A percentile compares a stretch with the other conserved stretches of the same genome.
These are phyloP conservation scores for Calonectria henricotiae DNA, from an alignment of 2,329 filamentous ascomycete species.

Conservation along the genomic window DNA sequence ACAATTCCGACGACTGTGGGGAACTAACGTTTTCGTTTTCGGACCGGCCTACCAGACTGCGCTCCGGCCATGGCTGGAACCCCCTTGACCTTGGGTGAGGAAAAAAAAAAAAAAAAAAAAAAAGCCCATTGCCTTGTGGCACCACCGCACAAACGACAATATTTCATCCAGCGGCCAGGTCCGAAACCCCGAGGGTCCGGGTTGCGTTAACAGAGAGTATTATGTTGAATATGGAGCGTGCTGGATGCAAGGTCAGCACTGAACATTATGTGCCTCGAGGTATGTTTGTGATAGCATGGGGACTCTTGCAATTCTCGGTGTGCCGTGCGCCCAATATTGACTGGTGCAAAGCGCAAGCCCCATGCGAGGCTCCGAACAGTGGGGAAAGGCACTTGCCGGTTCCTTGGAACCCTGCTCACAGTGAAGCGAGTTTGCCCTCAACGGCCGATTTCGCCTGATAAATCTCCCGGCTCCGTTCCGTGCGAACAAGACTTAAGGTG, in stretches of 20 bases:
- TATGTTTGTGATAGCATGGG: neutral
- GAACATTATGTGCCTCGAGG: conserved; percentile 1
- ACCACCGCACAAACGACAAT: conserved; percentile 14
- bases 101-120: neutral
- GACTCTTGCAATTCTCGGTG: conserved; percentile 13
- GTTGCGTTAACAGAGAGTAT: neutral
- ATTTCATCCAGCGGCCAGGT: conserved; percentile 24
- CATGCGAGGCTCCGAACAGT: conserved; percentile 28
- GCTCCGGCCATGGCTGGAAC: conserved; percentile 11
- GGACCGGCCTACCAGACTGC: conserved; percentile 32
- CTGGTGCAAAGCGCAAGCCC: conserved; percentile 15
- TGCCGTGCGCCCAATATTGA: conserved; percentile 2
- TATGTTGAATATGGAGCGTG: neutral
- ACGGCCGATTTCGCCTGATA: conserved; percentile 36
- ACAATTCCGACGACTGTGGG: conserved; percentile 24
- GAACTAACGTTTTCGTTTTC: conserved; percentile 51
- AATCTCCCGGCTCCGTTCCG: conserved; percentile 35
- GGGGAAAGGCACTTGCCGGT: conserved; percentile 31
- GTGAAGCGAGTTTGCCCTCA: conserved; percentile 27
- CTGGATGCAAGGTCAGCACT: conserved; percentile 13
- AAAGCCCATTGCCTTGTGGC: conserved; percentile 13
- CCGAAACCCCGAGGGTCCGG: conserved; percentile 24
- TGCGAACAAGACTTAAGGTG: conserved; percentile 17
- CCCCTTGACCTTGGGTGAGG: neutral
- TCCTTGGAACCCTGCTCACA: conserved; percentile 19